Evolutionary conservation across 108 stramenopile species (phyloP).

Genomic region (Schizochytrium sp.): DNA sequence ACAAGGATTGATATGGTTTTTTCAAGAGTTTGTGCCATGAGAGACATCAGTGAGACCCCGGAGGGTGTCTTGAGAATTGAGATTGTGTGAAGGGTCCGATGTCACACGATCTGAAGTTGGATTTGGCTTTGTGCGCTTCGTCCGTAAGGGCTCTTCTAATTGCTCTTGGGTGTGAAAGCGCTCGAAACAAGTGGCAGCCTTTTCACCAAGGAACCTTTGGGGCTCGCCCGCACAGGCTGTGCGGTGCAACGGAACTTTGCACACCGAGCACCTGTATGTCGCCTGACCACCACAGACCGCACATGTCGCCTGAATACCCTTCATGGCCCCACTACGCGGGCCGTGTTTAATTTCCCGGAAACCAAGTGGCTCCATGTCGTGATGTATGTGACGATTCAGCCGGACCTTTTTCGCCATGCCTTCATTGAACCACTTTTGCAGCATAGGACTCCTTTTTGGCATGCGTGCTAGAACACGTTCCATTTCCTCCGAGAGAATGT

Average conservation of each 20-base stretch:
- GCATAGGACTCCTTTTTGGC: conserved; percentile 15
- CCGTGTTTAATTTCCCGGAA: background rate
- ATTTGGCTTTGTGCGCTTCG: conserved; percentile 16
- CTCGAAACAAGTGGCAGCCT: conserved; percentile 8
- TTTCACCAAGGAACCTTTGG: background rate
- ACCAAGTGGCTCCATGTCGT: conserved; percentile 22
- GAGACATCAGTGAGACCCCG: background rate
- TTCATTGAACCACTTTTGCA: conserved; percentile 18
- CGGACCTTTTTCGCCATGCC: background rate
- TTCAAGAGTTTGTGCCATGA: background rate
- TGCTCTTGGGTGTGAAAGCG: background rate
- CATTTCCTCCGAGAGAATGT: background rate
- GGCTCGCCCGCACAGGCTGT: conserved; percentile 5
- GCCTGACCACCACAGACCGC: conserved; percentile 1
- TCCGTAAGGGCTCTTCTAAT: background rate
- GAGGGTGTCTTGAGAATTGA: background rate
- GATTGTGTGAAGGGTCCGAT: conserved; percentile 6
- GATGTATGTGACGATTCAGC: background rate
- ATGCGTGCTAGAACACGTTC: background rate
- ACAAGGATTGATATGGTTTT: too few species aligned
- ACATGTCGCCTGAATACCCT: conserved; percentile 11
- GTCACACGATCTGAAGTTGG: background rate
- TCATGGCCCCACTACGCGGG: background rate
- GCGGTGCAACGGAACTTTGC: conserved; percentile 33
- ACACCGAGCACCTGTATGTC: background rate